These are phyloP conservation scores for Xylaria sp. DNA, from an alignment of 2,329 filamentous ascomycete genomes.

Conservation along the genomic window DNA sequence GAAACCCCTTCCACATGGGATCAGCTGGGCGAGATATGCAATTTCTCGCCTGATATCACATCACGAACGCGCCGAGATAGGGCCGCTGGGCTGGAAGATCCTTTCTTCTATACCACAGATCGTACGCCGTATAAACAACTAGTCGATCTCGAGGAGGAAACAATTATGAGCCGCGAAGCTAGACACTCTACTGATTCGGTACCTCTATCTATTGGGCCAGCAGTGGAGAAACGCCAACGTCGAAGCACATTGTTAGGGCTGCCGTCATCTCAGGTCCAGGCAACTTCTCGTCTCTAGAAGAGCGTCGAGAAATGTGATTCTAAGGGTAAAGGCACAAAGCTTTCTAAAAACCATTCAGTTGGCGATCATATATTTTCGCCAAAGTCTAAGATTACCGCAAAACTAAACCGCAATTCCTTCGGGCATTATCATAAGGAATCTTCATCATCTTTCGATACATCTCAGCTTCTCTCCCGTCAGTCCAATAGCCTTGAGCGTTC, in stretches of 20 bases:
- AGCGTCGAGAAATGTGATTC: slow-evolving; percentile 39
- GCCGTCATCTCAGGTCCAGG: slow-evolving; percentile 40
- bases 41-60: slow-evolving; percentile 43
- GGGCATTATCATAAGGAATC: slow-evolving; percentile 47
- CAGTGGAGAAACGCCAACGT: slow-evolving; percentile 43
- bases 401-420: slow-evolving; percentile 46
- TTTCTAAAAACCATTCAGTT: slow-evolving; percentile 36
- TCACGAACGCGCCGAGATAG: slow-evolving; percentile 39
- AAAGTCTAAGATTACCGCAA: slow-evolving; percentile 38
- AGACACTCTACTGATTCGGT: slow-evolving; percentile 26
- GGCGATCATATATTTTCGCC: slow-evolving; percentile 42
- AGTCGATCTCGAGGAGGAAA: slow-evolving; percentile 30
- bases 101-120: slow-evolving; percentile 46
- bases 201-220: slow-evolving; percentile 30
- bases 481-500: slow-evolving; percentile 40
- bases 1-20: slow-evolving; percentile 44
- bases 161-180: slow-evolving; percentile 19
- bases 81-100: slow-evolving; percentile 42
- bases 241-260: slow-evolving; percentile 42
- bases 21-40: slow-evolving; percentile 47
- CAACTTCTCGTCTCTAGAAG: slow-evolving; percentile 43
- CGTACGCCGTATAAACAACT: slow-evolving; percentile 38
- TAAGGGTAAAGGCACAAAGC: slow-evolving; percentile 35
- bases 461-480: slow-evolving; percentile 36
- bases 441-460: slow-evolving; percentile 43